Conservation (phyloP, 371 early-diverging fungal genomes). For the Rhizopus sp. region DNA sequence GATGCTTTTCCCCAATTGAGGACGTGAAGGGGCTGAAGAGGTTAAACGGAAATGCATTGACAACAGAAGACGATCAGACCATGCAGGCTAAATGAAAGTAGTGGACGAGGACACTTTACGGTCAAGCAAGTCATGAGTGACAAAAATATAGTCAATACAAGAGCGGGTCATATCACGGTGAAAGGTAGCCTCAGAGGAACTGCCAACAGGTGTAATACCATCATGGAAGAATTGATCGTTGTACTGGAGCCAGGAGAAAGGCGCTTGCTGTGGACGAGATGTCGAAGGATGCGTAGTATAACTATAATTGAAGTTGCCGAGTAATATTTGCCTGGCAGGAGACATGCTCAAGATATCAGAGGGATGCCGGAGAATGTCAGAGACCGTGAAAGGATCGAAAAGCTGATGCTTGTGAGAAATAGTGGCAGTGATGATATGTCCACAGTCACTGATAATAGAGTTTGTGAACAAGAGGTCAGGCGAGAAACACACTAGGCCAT, state of each 20-base stretch:
- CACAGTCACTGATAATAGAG: neutral
- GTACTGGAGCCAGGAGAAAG: constrained; percentile 4
- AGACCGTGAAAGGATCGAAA: constrained; percentile 5
- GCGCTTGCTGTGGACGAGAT: constrained; percentile 1
- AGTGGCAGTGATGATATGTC: constrained; percentile 6
- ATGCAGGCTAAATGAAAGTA: too few relatives aligned
- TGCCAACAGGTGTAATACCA: neutral
- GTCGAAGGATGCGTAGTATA: neutral
- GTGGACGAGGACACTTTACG: too few relatives aligned
- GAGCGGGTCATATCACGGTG: constrained; percentile 4
- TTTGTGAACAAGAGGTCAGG: constrained; percentile 6
- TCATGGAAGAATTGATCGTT: neutral
- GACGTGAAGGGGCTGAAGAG: too few relatives aligned
- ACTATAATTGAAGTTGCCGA: constrained; percentile 17
- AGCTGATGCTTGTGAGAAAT: constrained; percentile 10
- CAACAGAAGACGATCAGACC: too few relatives aligned
- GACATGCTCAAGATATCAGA: too few relatives aligned
- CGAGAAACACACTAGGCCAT: constrained; percentile 9
- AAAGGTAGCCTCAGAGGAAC: constrained; percentile 5
- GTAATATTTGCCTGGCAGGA: neutral
- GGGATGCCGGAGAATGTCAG: neutral
- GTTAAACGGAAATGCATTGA: too few relatives aligned
- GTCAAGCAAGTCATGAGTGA: neutral
- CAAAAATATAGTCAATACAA: constrained; percentile 15
- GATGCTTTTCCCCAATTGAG: constrained; percentile 10